Percentiles rank a stretch among this genome's conserved stretches.
Evolutionary conservation across 495 filamentous ascomycete genomes (phyloP).

Genomic region (Aspergillus coremiiformis): DNA sequence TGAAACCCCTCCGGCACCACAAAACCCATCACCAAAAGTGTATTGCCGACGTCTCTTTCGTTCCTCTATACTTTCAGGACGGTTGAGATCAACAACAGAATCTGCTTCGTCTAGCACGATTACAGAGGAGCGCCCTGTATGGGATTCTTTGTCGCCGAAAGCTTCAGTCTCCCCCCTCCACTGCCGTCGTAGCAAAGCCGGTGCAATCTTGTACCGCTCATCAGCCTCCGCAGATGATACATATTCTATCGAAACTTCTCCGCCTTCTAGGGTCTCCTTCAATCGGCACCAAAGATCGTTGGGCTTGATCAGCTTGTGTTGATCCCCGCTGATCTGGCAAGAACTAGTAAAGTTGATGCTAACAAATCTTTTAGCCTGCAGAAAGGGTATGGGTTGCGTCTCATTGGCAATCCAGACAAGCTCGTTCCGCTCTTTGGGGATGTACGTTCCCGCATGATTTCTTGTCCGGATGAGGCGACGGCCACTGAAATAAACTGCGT

Average conservation of each 20-base stretch:
- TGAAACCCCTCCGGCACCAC: constrained; percentile 70
- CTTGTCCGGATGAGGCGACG: constrained; percentile 10
- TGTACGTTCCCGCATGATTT: constrained; percentile 7
- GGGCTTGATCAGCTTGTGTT: not conserved
- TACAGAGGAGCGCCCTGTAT: not conserved
- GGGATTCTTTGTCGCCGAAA: constrained; percentile 18
- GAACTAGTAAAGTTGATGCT: constrained; percentile 29
- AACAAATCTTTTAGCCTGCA: constrained; percentile 17
- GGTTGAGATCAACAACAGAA: constrained; percentile 13
- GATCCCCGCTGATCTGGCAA: constrained; percentile 9
- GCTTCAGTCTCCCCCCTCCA: constrained; percentile 28
- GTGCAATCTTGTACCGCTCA: not conserved
- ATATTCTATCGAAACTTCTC: constrained; percentile 23
- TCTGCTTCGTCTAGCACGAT: constrained; percentile 13
- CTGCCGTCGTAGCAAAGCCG: constrained; percentile 14
- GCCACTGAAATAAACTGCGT: constrained; percentile 15
- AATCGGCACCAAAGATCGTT: constrained; percentile 25
- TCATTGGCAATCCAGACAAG: constrained; percentile 23
- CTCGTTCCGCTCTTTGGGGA: constrained; percentile 18
- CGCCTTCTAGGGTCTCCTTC: constrained; percentile 14
- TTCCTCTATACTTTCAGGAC: not conserved
- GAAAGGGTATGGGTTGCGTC: constrained; percentile 11
- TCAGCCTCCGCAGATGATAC: constrained; percentile 24
- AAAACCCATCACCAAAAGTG: constrained; percentile 65
- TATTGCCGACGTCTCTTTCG: constrained; percentile 31